Evolutionary conservation across 345 rosid species (phyloP), one percentile per base, ranked within the genome.

Genomic region (Excoecaria agallocha): DNA sequence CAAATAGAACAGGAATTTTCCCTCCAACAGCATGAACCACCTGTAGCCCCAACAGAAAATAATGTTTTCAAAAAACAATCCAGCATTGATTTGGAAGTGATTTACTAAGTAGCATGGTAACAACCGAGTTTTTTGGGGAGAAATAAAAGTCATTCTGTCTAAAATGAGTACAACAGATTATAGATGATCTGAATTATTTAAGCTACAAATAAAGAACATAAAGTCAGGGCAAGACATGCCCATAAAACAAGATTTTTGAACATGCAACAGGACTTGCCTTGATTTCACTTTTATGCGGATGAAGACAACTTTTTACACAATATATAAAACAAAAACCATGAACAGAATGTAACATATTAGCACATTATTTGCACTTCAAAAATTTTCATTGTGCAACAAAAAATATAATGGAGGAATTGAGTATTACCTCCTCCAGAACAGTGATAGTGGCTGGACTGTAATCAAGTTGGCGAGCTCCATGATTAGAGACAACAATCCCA

Each of bases 401-500:
- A 35, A 19, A 37, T 38, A 30, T 37, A 38, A 62, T 35, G 7
- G 43, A 55, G 12, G 5, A 25, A 41, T 12, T 43, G 22, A 38
- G 3, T 7, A 45, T 50, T 59, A 88, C 97, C 92, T 92, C 95
- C 79, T 92, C 93, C 69, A 92, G 85, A 61, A 82, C 89, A 67
- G 85, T 78, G 57, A 92, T 85, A 0, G 93, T 84, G n/a, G 97
- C 84, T 3, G 95, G 95, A 52, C 83, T 72, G 64, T 87, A 89
- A 67, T 90, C 90, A 3, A 92, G 89, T 78, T 90, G 95, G 5
- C 97, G 93, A 78, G 79, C 95, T 67, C 93, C 97, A 43, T 92
- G 97, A 77, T 92, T 92, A 0, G 95, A 92, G 80, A 90, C 93
- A 0, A 92, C 76, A 75, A 92, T 89, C 69, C 96, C 97, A 59